Percentiles rank a stretch among this genome's conserved stretches.
Evolutionary conservation across 2,329 filamentous ascomycete species (phyloP).

Genomic region (Pezicula carpinea): DNA sequence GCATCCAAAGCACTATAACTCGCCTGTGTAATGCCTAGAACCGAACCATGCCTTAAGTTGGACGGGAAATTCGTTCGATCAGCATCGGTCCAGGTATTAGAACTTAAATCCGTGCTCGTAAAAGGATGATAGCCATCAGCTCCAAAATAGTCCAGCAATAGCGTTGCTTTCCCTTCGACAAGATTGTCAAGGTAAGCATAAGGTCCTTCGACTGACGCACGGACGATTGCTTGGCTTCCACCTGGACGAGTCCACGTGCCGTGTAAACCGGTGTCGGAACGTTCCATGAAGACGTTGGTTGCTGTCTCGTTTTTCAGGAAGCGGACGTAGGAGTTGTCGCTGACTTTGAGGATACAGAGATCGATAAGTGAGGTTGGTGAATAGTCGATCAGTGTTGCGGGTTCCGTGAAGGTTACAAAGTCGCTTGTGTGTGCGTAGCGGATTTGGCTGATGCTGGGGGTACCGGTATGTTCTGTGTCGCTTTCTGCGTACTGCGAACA

Average conservation of each 20-base stretch:
- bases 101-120: constrained; percentile 37
- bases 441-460: constrained; percentile 38
- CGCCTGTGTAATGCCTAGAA: constrained; percentile 41
- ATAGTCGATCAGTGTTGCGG: constrained; percentile 46
- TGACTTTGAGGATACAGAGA: constrained; percentile 49
- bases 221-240: constrained; percentile 37
- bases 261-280: constrained; percentile 42
- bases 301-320: constrained; percentile 52
- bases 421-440: constrained; percentile 52
- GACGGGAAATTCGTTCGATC: constrained; percentile 38
- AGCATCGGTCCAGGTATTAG: constrained; percentile 43
- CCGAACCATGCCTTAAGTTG: constrained; percentile 46
- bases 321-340: constrained; percentile 39
- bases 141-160: constrained; percentile 46
- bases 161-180: constrained; percentile 34
- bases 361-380: constrained; percentile 46
- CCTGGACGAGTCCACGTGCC: constrained; percentile 47
- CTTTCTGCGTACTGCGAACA: constrained; percentile 37
- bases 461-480: constrained; percentile 44
- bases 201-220: constrained; percentile 39
- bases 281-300: constrained; percentile 47
- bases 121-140: constrained; percentile 46
- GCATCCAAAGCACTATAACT: constrained; percentile 36
- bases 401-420: constrained; percentile 46
- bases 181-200: constrained; percentile 40